A percentile compares a stretch with the other conserved stretches of the same genome.
Conservation (phyloP, 371 early-diverging fungal genomes). For the Chytridium lagenaria region DNA sequence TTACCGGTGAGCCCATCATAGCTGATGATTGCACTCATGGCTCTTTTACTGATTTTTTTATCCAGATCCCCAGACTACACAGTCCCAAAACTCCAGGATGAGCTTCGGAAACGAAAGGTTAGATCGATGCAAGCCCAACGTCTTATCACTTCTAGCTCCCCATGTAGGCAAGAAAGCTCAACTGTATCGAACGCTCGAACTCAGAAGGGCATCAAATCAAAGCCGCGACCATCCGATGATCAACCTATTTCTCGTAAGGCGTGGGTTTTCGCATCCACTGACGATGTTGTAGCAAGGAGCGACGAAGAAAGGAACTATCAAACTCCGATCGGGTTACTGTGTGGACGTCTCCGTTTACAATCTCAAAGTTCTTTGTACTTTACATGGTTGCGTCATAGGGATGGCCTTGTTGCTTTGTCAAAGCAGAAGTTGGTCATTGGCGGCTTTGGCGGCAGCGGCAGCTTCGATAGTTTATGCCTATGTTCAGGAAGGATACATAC, state of each 20-base stretch:
- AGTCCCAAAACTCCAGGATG: slow-evolving; percentile 8
- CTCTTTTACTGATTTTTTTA: background rate
- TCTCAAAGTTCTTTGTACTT: slow-evolving; percentile 1
- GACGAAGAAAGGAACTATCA: slow-evolving; percentile 31
- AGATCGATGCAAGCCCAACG: background rate
- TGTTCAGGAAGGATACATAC: slow-evolving; percentile 8
- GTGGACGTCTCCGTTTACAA: slow-evolving; percentile 31
- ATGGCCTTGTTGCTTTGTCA: background rate
- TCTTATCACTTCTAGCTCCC: background rate
- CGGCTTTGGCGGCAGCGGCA: background rate
- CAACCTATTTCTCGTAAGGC: background rate
- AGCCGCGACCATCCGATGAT: background rate
- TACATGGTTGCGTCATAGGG: background rate
- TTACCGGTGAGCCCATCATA: too few species aligned
- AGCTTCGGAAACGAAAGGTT: slow-evolving; percentile 11
- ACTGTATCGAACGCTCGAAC: background rate
- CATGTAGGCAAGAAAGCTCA: background rate
- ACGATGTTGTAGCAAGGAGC: too few species aligned
- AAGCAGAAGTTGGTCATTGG: background rate
- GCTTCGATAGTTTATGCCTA: background rate
- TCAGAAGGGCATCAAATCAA: background rate
- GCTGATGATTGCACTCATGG: too few species aligned
- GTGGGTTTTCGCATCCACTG: too few species aligned
- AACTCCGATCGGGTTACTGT: slow-evolving; percentile 53
- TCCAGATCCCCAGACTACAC: background rate